Evolutionary conservation across 2,329 filamentous ascomycete genomes (phyloP).

Genomic region (Pseudogymnoascus sp.): DNA sequence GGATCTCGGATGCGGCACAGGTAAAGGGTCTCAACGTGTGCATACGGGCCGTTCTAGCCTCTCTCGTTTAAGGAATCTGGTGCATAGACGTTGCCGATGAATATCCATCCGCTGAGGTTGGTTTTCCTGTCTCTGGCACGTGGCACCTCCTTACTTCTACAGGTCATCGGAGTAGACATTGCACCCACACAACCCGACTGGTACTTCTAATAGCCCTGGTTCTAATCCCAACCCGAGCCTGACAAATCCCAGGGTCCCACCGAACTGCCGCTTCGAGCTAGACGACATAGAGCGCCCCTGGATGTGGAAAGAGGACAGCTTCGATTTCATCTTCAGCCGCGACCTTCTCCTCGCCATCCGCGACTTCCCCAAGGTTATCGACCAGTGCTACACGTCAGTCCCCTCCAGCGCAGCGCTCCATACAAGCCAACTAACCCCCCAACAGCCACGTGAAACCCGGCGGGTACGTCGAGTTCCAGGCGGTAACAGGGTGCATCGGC

Average conservation of each 20-base stretch:
- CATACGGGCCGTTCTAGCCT: not conserved
- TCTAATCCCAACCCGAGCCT: not conserved
- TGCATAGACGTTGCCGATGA: conserved; percentile 8
- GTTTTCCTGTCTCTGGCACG: not conserved
- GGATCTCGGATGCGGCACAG: conserved; percentile 33
- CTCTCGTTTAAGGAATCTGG: conserved; percentile 8
- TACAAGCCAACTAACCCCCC: not conserved
- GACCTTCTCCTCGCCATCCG: conserved; percentile 11
- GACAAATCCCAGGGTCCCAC: conserved; percentile 14
- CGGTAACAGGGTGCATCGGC: not conserved
- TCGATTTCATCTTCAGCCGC: conserved; percentile 5
- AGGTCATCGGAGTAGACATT: conserved; percentile 11
- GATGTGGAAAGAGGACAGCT: conserved; percentile 10
- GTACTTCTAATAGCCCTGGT: not conserved
- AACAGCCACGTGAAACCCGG: conserved; percentile 14
- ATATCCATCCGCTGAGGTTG: conserved; percentile 10
- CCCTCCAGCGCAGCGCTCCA: no score
- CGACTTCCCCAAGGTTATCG: conserved; percentile 12
- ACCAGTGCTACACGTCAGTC: conserved; percentile 12
- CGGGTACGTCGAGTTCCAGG: conserved; percentile 15
- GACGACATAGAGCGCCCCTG: conserved; percentile 25
- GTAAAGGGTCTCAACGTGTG: conserved; percentile 11
- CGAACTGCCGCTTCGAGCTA: conserved; percentile 23
- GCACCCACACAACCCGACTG: conserved; percentile 12
- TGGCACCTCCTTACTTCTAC: not conserved